Conservation (phyloP, 169 alveolate genomes). For the Eimeria sp. region DNA sequence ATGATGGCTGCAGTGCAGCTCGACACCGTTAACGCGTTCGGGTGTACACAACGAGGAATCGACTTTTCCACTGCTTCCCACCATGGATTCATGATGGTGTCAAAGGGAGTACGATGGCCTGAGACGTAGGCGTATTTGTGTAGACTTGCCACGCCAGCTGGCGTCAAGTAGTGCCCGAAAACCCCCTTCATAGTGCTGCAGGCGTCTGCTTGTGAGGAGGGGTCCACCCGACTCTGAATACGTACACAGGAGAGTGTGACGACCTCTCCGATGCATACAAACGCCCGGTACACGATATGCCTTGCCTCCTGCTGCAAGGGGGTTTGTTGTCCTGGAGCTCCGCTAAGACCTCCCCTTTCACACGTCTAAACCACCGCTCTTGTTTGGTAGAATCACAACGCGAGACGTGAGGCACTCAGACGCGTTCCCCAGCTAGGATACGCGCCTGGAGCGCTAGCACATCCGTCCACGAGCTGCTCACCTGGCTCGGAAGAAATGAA, state of each 20-base stretch:
- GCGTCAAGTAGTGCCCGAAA: conserved; percentile 79
- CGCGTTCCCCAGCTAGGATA: not conserved
- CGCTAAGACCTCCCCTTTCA: not conserved
- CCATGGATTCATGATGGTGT: conserved; percentile 74
- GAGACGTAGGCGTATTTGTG: conserved; percentile 72
- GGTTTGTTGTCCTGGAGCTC: not conserved
- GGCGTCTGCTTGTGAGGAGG: not conserved
- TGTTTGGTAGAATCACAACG: not conserved
- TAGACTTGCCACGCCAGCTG: conserved; percentile 67
- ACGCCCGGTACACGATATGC: not conserved
- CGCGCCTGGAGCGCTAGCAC: not conserved
- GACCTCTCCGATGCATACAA: not conserved
- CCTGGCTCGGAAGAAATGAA: not conserved
- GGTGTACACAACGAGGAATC: conserved; percentile 68
- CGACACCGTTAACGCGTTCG: conserved; percentile 69
- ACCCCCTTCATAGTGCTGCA: conserved; percentile 41
- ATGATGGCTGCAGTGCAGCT: conserved; percentile 60
- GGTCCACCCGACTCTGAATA: not conserved
- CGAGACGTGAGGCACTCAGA: not conserved
- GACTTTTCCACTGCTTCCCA: conserved; percentile 74
- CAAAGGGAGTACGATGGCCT: conserved; percentile 80
- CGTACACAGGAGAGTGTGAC: not conserved
- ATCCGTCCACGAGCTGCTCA: not conserved
- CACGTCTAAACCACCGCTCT: not conserved
- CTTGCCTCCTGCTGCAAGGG: not conserved